A percentile compares a stretch with the other conserved stretches of the same genome.
Evolutionary conservation across 1,139 yeast species (phyloP).

Genomic region (Suhomyces bribrorum): DNA sequence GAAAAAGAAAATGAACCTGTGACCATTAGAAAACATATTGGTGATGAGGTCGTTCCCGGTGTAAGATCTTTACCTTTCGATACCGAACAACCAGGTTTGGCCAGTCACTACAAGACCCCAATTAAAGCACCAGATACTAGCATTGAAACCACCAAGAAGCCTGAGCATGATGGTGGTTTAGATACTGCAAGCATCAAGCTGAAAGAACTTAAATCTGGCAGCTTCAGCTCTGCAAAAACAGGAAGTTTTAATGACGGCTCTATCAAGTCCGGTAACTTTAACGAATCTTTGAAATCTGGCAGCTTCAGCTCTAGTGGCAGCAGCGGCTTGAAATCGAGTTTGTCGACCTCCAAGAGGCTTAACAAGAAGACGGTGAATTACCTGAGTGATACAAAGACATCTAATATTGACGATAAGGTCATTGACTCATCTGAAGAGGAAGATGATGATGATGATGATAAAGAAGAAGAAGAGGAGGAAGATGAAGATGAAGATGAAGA

Average conservation of each 20-base stretch:
- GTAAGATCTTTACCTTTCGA: constrained; percentile 10
- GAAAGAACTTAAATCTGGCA: neutral
- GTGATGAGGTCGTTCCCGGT: constrained; percentile 7
- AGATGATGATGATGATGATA: constrained; percentile 7
- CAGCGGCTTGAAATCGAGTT: constrained; percentile 11
- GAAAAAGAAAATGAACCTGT: constrained; percentile 2
- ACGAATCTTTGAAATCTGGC: neutral
- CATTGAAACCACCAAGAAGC: neutral
- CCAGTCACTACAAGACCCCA: constrained; percentile 1
- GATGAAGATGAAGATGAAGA: constrained; percentile 20
- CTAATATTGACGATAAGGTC: constrained; percentile 11
- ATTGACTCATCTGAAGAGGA: constrained; percentile 9
- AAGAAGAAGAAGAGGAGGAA: constrained; percentile 15
- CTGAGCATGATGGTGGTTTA: neutral
- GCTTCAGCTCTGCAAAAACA: neutral
- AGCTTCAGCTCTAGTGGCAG: constrained; percentile 2
- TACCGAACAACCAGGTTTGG: constrained; percentile 6
- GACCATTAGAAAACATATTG: neutral
- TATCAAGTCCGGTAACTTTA: neutral
- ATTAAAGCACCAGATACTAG: neutral
- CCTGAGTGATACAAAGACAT: constrained; percentile 14
- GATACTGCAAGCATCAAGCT: constrained; percentile 1
- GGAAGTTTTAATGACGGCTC: neutral
- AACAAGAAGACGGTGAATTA: constrained; percentile 17
- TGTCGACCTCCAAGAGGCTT: constrained; percentile 6